Evolutionary conservation across 495 filamentous ascomycete genomes (phyloP).

Genomic region (Wilcoxina mikolae): DNA sequence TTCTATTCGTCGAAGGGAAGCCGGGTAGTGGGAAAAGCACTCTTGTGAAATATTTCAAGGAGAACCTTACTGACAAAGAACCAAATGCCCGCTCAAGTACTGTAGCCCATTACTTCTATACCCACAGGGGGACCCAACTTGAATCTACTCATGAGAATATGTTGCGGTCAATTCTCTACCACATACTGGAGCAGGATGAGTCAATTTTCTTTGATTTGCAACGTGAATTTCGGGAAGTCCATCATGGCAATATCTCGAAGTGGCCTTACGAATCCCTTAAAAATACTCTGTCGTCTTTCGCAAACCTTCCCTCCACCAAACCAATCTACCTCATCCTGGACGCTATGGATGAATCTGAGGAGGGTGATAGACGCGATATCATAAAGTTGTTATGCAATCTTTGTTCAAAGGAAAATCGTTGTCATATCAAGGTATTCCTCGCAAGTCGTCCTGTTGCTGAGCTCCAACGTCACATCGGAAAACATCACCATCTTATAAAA

Average conservation of each 20-base stretch:
- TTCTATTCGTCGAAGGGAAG: conserved; percentile 11
- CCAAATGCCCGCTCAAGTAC: not conserved
- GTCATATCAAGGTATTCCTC: not conserved
- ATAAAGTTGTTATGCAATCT: not conserved
- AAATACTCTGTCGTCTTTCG: not conserved
- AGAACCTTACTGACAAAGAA: not conserved
- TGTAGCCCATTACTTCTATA: conserved; percentile 6
- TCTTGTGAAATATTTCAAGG: conserved; percentile 4
- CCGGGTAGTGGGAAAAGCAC: conserved; percentile 14
- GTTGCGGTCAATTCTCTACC: not conserved
- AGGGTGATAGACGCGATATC: not conserved
- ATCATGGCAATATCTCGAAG: not conserved
- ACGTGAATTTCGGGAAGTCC: not conserved
- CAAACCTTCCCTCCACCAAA: not conserved
- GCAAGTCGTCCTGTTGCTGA: conserved; percentile 2
- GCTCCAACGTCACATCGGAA: not conserved
- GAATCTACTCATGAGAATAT: not conserved
- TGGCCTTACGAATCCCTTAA: not conserved
- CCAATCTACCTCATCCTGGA: conserved; percentile 1
- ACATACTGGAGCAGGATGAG: conserved; percentile 4
- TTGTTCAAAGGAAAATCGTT: not conserved
- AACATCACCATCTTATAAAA: not conserved
- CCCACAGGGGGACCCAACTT: not conserved
- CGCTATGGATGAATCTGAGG: conserved; percentile 1
- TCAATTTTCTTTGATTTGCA: conserved; percentile 6